Evolutionary conservation across 2,329 filamentous ascomycete genomes (phyloP).

Genomic region (Fusarium xylarioides): DNA sequence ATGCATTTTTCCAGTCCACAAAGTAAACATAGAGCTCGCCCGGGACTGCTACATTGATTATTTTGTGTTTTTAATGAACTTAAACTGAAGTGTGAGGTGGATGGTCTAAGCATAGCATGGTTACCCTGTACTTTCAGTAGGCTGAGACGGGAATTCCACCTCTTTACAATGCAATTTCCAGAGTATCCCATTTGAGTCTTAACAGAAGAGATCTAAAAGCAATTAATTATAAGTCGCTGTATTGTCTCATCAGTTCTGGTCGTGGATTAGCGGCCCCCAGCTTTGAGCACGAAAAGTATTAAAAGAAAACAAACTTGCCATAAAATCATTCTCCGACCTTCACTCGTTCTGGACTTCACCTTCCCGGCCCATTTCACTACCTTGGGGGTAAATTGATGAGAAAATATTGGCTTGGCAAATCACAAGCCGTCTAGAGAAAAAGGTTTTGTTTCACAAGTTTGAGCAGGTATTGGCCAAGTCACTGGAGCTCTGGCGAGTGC

Average conservation of each 20-base stretch:
- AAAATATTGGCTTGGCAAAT: not conserved
- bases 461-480: not conserved
- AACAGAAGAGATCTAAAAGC: accelerated
- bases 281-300: not conserved
- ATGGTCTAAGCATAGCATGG: accelerated
- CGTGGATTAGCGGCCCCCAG: not conserved
- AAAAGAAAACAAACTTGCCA: accelerated
- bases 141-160: accelerated
- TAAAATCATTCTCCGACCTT: accelerated
- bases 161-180: not conserved
- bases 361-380: accelerated
- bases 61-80: not conserved
- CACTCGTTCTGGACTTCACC: accelerated
- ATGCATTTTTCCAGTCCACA: accelerated
- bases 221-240: accelerated
- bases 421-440: accelerated
- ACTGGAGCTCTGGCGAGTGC: not conserved
- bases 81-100: not conserved
- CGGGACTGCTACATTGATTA: not conserved
- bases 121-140: not conserved
- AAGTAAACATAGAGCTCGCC: too few relatives aligned
- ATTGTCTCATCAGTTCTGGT: accelerated
- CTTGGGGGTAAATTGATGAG: accelerated
- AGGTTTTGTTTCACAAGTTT: not conserved
- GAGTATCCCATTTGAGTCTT: accelerated